These are phyloP conservation scores for Penicillium manginii DNA, from an alignment of 495 filamentous ascomycete species.

Conservation along the genomic window DNA sequence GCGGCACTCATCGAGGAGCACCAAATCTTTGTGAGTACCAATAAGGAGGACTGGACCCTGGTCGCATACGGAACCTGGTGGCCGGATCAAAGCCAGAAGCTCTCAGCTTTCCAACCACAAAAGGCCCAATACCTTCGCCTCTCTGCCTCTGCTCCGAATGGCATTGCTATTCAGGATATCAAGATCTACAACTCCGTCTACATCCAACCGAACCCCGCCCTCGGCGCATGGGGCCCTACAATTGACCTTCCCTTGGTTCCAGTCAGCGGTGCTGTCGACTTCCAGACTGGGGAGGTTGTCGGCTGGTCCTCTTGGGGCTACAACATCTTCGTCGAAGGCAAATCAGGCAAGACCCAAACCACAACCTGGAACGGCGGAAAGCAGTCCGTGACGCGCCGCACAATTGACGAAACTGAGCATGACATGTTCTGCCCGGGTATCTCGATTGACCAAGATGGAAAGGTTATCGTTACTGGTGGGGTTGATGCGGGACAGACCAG, in stretches of 20 bases:
- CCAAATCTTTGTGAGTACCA: conserved; percentile 38
- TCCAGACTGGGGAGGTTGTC: conserved; percentile 40
- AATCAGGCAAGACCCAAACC: conserved; percentile 42
- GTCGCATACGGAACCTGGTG: conserved; percentile 50
- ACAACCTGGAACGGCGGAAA: conserved; percentile 42
- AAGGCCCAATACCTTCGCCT: conserved; percentile 44
- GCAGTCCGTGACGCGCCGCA: conserved; percentile 36
- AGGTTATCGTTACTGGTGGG: conserved; percentile 57
- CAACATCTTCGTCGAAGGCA: conserved; percentile 32
- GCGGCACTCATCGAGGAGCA: conserved; percentile 24
- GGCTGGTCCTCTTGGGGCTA: conserved; percentile 43
- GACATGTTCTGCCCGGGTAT: conserved; percentile 67
- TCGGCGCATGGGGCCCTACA: conserved; percentile 49
- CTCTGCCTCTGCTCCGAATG: conserved; percentile 18
- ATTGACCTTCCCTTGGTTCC: conserved; percentile 55
- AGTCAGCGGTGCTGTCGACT: conserved; percentile 40
- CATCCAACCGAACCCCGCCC: conserved; percentile 2
- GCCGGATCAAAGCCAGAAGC: conserved; percentile 40
- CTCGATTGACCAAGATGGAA: conserved; percentile 50
- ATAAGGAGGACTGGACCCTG: conserved; percentile 39
- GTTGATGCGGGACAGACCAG: conserved; percentile 44
- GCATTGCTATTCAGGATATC: conserved; percentile 34
- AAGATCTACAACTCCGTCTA: conserved; percentile 20
- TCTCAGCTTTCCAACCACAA: conserved; percentile 39
- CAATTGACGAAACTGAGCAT: conserved; percentile 48